Conservation (phyloP, 169 alveolate species). For the Cryptosporidium ryanae region DNA sequence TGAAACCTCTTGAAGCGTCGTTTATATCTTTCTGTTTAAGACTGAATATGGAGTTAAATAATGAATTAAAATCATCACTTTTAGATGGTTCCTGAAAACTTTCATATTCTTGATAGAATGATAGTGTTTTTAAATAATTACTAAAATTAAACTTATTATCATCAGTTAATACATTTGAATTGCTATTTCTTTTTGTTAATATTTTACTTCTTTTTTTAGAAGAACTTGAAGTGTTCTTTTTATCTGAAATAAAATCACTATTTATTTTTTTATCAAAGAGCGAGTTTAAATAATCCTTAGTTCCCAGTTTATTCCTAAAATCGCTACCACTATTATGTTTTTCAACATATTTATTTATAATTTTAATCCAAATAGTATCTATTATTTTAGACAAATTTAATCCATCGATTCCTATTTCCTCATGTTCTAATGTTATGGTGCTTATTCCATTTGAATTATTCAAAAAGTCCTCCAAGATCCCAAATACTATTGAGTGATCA, state of each 20-base stretch:
- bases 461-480: slow-evolving; percentile 31
- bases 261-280: not conserved
- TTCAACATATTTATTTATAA: not conserved
- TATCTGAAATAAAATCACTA: not conserved
- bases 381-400: slow-evolving; percentile 26
- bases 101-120: too few relatives aligned
- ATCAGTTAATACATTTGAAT: too few relatives aligned
- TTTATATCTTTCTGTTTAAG: not conserved
- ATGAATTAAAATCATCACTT: too few relatives aligned
- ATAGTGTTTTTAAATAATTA: too few relatives aligned
- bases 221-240: not conserved
- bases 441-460: not conserved
- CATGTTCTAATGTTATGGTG: slow-evolving; percentile 41
- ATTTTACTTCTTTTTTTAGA: not conserved
- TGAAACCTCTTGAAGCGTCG: slow-evolving; percentile 17
- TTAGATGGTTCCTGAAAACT: too few relatives aligned
- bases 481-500: slow-evolving; percentile 30
- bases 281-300: not conserved
- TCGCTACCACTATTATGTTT: not conserved
- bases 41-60: too few relatives aligned
- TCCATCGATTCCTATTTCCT: slow-evolving; percentile 31
- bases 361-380: slow-evolving; percentile 23
- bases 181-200: too few relatives aligned
- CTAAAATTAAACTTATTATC: too few relatives aligned
- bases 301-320: not conserved